Base-by-base conservation (phyloP, 2,329 filamentous ascomycete species). In the Decorospora gaudefroyi region DNA sequence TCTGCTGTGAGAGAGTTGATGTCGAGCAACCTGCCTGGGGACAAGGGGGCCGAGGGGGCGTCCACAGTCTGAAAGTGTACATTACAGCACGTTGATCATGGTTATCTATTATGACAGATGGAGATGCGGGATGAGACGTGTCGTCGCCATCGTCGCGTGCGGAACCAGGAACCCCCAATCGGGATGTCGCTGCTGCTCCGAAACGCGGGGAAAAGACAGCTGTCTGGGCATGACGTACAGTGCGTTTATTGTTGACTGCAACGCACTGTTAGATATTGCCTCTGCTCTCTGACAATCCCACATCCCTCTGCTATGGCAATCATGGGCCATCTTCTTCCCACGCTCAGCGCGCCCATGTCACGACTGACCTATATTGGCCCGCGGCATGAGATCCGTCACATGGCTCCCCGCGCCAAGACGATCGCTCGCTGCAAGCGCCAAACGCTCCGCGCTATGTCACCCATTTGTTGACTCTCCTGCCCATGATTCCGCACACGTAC, bases 381-480 rank as follows among this genome's bases (percentile, higher is more conserved):
- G 38, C 46, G 43, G 43, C 48, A 42, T n/a, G n/a, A n/a, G n/a
- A n/a, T 31, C 32, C 45, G 51, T 64, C 62, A 67, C 62, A 64
- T 67, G 64, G 49, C 51, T 27, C 38, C 16, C 42, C 19, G 40
- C 44, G 62, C 62, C 61, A 63, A 63, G 60, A 45, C 53, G 40
- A 46, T 26, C 43, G 56, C 55, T 26, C 43, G 56, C 55, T 48
- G 53, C 55, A 58, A 55, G 59, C 62, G 63, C 59, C 58, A 62
- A 56, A 58, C 51, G 44, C 37, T 16, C 36, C 36, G 22, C 23
- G 29, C 51, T 49, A 53, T 57, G 57, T 63, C 56, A 62, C 53
- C 61, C 48, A 48, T 34, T 40, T 42, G 46, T 35, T 40, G 22
- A 29, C 40, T 26, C 42, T 51, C 46, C 25, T 32, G 44, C 29